Base-by-base conservation (phyloP, 2,329 filamentous ascomycete genomes). In the Simplicillium sp. region DNA sequence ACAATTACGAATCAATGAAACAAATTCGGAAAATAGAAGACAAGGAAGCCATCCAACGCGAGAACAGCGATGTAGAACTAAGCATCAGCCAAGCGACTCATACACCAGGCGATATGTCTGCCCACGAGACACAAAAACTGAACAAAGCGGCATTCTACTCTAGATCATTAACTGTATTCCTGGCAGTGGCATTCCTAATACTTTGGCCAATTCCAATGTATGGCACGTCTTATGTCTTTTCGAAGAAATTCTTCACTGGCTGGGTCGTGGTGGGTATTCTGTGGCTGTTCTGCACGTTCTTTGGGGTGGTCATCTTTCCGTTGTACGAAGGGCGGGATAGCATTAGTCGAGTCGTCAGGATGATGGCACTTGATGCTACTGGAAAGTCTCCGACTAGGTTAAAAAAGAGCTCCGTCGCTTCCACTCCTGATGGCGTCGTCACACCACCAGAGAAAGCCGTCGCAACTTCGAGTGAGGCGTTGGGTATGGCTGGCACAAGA, bases 161-260 rank as follows among this genome's bases (percentile, higher is more conserved):
- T 56, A 44, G 36, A 51, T 46, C 17, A 4, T 12, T 2, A 3
- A 15, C 9, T n/a, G 2, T 13, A 25, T 13, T 15, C 12, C 28
- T 32, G 65, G 84, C 86, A 0, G 45, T 94, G 0, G 71, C 77
- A 0, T 68, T 94, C 42, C 66, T 95, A 0, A 70, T 95, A 2
- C 73, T 95, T 13, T 95, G 88, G 87, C 88, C 89, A 0, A 90
- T 95, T 74, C 88, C 88, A 1, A 80, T 95, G 78, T 95, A 92
- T 55, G 88, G 87, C 11, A 72, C 73, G 0, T 75, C 75, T 1
- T 95, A 95, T 56, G 74, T 95, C 40, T 63, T 62, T 31, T 59
- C 56, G 13, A 61, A 61, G 37, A 20, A 47, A 1, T 88, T 87
- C 65, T 88, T 87, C 56, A 83, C 81, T 0, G 82, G 82, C 9